Base-by-base conservation (phyloP, 2,329 filamentous ascomycete genomes). In the Coniella vitis region DNA sequence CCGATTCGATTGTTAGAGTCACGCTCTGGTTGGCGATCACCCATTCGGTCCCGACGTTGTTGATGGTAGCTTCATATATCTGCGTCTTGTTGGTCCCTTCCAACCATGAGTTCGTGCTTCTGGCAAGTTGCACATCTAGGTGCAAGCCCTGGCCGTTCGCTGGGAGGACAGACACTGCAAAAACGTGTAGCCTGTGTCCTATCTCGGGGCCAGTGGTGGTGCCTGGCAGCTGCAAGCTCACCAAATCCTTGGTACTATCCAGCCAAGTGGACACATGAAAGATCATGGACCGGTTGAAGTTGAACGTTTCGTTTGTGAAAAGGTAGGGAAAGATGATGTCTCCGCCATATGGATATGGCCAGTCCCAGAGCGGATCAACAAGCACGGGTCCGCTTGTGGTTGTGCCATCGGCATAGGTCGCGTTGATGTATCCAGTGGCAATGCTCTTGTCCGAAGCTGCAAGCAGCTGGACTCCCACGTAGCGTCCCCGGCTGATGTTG, bases 301-400 rank as follows among this genome's bases (percentile, higher is more conserved):
- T 47, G 16, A 49, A 16, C 4, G 45, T 48, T 37, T 53, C 38
- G 20, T 56, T 56, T 1, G 54, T 55, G 9, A 47, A 47, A 5
- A 56, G 47, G 22, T 55, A 57, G 1, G 56, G 56, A 39, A 58
- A 52, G 14, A 57, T 53, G 12, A 58, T 40, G 20, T 55, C 55
- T 10, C 54, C 56, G 1, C 56, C 56, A 2, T 48, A 54, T 4
- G 55, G 52, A 16, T 49, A 56, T 4, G 51, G 50, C 54, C 54
- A 56, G 4, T 45, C 47, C 55, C 54, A 56, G 39, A 51, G 55
- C 4, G 54, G 52, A 29, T 52, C 48, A 2, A 57, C 54, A 1
- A 56, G 41, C 5, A 58, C 40, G 7, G 49, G 20, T 5, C 45
- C 41, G 12, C 43, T 44, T 10, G 50, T 53, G 4, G 16, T 32